Conservation (phyloP, 805 yeast genomes). For the Metschnikowia anglica region DNA sequence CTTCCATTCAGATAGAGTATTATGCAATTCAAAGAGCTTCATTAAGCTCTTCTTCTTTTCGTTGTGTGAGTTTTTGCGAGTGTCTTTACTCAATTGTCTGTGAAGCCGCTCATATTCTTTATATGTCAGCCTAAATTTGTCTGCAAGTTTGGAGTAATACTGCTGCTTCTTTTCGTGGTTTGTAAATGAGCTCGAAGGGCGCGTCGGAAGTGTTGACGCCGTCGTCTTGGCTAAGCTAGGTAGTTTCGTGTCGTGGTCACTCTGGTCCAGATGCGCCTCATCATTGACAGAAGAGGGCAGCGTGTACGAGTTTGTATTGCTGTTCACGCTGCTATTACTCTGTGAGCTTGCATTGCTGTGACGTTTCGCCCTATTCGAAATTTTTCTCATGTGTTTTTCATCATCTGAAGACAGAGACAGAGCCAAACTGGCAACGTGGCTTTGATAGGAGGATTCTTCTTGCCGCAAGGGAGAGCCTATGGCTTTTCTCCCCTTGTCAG, state of each 20-base stretch:
- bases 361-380: slow-evolving; percentile 12
- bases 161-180: slow-evolving; percentile 21
- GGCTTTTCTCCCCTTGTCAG: slow-evolving; percentile 11
- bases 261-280: slow-evolving; percentile 20
- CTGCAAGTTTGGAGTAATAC: slow-evolving; percentile 21
- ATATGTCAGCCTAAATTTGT: slow-evolving; percentile 18
- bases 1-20: slow-evolving; percentile 54
- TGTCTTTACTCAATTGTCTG: slow-evolving; percentile 13
- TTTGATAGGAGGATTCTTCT: slow-evolving; percentile 5
- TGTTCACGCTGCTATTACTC: slow-evolving; percentile 18
- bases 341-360: slow-evolving; percentile 15
- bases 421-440: slow-evolving; percentile 19
- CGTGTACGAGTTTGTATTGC: slow-evolving; percentile 25
- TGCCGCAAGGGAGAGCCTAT: slow-evolving; percentile 19
- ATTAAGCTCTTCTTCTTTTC: slow-evolving; percentile 27
- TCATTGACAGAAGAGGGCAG: slow-evolving; percentile 40
- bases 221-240: slow-evolving; percentile 3
- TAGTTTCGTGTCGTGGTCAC: slow-evolving; percentile 18
- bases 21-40: slow-evolving; percentile 50
- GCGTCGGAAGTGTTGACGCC: slow-evolving; percentile 13
- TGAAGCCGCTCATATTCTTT: slow-evolving; percentile 20
- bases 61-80: slow-evolving; percentile 11
- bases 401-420: slow-evolving; percentile 25
- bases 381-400: slow-evolving; percentile 21
- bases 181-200: slow-evolving; percentile 18